A percentile compares a stretch with the other conserved stretches of the same genome.
These are phyloP conservation scores for Aspergillus tamarii DNA, from an alignment of 2,329 filamentous ascomycete species.

Conservation along the genomic window DNA sequence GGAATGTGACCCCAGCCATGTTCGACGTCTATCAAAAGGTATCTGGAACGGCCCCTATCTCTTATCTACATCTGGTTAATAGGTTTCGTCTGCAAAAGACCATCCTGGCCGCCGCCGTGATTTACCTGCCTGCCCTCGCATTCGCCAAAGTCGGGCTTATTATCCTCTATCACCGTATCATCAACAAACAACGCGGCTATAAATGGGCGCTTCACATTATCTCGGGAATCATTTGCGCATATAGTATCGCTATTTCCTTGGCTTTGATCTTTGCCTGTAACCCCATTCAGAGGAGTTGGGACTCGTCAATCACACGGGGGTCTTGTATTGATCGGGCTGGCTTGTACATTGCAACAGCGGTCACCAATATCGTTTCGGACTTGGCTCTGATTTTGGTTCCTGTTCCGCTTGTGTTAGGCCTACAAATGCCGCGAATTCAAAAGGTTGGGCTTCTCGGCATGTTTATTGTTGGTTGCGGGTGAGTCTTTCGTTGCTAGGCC, in stretches of 20 bases:
- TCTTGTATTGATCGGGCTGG: neutral
- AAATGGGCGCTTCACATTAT: conserved; percentile 20
- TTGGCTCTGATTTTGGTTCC: conserved; percentile 24
- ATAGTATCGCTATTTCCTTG: conserved; percentile 25
- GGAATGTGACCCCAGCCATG: too few relatives aligned
- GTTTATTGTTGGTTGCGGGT: conserved; percentile 31
- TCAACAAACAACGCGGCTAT: conserved; percentile 17
- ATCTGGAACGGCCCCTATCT: too few relatives aligned
- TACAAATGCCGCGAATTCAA: conserved; percentile 27
- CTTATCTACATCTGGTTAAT: too few relatives aligned
- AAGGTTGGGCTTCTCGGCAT: conserved; percentile 25
- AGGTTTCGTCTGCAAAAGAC: too few relatives aligned
- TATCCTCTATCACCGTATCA: conserved; percentile 29
- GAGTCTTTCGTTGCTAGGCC: conserved; percentile 5
- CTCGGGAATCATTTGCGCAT: conserved; percentile 21
- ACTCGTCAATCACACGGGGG: conserved; percentile 11
- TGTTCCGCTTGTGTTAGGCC: conserved; percentile 20
- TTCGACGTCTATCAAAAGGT: too few relatives aligned
- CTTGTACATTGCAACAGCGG: conserved; percentile 22
- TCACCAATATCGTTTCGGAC: conserved; percentile 26
- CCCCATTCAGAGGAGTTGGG: conserved; percentile 23
- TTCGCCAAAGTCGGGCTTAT: conserved; percentile 29
- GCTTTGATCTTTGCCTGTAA: conserved; percentile 22
- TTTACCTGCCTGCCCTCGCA: conserved; percentile 28
- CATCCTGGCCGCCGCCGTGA: conserved; percentile 18